Base-by-base conservation (phyloP, 495 filamentous ascomycete genomes). In the Penicillium waksmanii region DNA sequence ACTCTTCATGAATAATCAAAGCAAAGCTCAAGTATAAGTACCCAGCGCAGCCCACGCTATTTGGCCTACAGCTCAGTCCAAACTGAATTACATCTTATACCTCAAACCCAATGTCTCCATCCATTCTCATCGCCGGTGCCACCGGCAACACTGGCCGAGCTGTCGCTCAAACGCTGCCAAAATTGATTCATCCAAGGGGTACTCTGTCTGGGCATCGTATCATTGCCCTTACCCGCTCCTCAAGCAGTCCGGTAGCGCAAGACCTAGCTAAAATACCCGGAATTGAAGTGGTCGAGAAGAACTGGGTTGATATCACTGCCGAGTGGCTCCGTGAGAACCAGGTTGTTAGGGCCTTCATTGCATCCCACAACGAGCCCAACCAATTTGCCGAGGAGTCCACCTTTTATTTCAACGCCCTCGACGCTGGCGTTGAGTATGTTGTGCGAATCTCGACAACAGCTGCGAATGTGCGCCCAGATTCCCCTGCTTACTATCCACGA, bases 361-460 rank as follows among this genome's bases (percentile, higher is more conserved):
- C 78, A 46, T 66, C 77, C 0, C 75, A 74, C 62, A 73, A 70
- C 51, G 56, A 72, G 25, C 72, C 72, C 0, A 71, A 63, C 33
- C 73, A 77, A 31, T 81, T 81, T 51, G 65, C 70, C 43, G 75
- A 79, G n/a, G 78, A 81, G 58, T 71, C 76, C 0, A 61, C 60
- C 0, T 78, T 81, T 52, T 64, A 74, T 48, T 1, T 76, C 11
- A 61, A 60, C 2, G 75, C 75, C 23, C 75, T 79, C 27, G 54
- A 65, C 2, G 78, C 78, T 1, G 71, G 73, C 18, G 74, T 81
- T n/a, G 58, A 77, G 49, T 81, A 81, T 61, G 73, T 80, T 9
- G 77, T 81, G 36, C 75, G 77, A 17, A 81, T 80, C 57, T 81
- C 77, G 2, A 81, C 77, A 0, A 74, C 68, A 0, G 75, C 75